These are phyloP conservation scores for Ceratorhiza oryzae-sativae DNA, from an alignment of 1,284 basidiomycete species.

Conservation along the genomic window DNA sequence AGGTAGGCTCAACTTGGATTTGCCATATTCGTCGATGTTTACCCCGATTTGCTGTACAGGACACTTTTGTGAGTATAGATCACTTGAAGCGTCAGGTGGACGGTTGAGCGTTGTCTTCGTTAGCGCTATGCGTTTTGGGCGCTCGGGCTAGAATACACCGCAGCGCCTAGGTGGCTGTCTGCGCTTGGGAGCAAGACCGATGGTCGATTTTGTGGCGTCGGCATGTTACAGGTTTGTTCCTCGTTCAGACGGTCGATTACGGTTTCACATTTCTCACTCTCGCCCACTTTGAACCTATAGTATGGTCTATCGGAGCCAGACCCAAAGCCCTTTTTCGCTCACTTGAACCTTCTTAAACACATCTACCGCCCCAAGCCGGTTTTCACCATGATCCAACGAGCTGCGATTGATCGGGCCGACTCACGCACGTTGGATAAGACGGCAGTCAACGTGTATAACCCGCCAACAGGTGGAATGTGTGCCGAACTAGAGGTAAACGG, in stretches of 20 bases:
- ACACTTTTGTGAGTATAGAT: constrained; percentile 50
- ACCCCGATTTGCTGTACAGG: constrained; percentile 52
- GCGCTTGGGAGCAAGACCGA: constrained; percentile 50
- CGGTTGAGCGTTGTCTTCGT: background rate
- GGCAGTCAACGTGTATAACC: constrained; percentile 40
- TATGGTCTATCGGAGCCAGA: constrained; percentile 43
- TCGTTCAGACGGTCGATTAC: no score
- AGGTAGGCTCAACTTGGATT: constrained; percentile 44
- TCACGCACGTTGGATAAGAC: constrained; percentile 31
- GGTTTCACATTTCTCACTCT: constrained; percentile 23
- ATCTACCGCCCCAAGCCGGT: constrained; percentile 45
- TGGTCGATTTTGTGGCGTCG: constrained; percentile 53
- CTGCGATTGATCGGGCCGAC: constrained; percentile 42
- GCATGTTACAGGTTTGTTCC: constrained; percentile 51
- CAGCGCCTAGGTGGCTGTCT: constrained; percentile 53
- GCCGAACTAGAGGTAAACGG: constrained; percentile 46
- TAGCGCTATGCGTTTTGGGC: constrained; percentile 55
- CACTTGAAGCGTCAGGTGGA: constrained; percentile 43
- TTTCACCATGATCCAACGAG: constrained; percentile 44
- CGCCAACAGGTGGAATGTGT: constrained; percentile 44
- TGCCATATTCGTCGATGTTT: background rate
- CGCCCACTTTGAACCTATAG: background rate
- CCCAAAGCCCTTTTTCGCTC: constrained; percentile 54
- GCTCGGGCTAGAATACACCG: constrained; percentile 51
- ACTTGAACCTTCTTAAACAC: constrained; percentile 58